Evolutionary conservation across 208 protist species (phyloP).

Genomic region (Porcisia deanei): DNA sequence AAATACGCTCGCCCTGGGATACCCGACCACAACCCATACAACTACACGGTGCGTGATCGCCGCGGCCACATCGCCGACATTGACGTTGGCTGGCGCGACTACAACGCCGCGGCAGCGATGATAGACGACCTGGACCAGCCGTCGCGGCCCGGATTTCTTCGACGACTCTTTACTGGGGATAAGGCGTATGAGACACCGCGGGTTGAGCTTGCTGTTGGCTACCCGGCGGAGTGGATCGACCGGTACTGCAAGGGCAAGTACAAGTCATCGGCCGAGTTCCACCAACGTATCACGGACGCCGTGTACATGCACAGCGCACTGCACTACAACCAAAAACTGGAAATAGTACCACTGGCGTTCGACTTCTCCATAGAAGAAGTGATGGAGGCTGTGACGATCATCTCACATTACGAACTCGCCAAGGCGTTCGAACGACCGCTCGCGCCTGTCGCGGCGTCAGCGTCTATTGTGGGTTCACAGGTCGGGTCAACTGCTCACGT

Average conservation of each 20-base stretch:
- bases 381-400: conserved; percentile 60
- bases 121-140: conserved; percentile 39
- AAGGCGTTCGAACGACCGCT: conserved; percentile 64
- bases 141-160: conserved; percentile 27
- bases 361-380: conserved; percentile 77
- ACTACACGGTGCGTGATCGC: conserved; percentile 54
- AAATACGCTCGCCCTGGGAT: conserved; percentile 41
- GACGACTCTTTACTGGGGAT: conserved; percentile 29
- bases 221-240: conserved; percentile 87
- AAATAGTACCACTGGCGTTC: conserved; percentile 82
- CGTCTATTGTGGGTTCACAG: not conserved
- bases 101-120: conserved; percentile 50
- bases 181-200: conserved; percentile 39
- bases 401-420: conserved; percentile 74
- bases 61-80: conserved; percentile 57
- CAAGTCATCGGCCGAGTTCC: conserved; percentile 65
- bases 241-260: conserved; percentile 53
- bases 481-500: not conserved
- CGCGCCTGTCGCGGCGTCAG: conserved; percentile 10
- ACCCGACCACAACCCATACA: conserved; percentile 54
- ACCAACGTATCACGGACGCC: conserved; percentile 58
- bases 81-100: conserved; percentile 74
- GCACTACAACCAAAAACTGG: conserved; percentile 69
- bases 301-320: conserved; percentile 65
- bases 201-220: conserved; percentile 82